phyloP scores from a whole-genome alignment of 2,329 filamentous ascomycete genomes.

The Paramyrothecium sp. region DNA sequence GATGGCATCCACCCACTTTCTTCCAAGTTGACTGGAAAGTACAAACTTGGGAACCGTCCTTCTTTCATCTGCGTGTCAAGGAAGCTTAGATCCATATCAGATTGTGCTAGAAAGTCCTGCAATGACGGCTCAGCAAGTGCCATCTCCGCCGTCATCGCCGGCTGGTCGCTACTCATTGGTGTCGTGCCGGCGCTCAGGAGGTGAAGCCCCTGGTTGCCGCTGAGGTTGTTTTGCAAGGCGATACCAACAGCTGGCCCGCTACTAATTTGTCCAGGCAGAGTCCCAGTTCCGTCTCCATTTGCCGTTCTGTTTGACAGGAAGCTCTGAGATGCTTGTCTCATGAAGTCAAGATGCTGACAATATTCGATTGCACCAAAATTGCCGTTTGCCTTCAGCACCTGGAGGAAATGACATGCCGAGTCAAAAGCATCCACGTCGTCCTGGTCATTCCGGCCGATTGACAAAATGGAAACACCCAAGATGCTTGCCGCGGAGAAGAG shows the following conservation, averaged over 20 bases:
- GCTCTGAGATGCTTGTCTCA: slow-evolving; percentile 21
- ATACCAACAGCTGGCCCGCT: background rate
- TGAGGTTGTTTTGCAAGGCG: background rate
- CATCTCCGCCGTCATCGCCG: slow-evolving; percentile 28
- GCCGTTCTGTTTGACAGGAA: background rate
- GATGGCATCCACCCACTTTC: background rate
- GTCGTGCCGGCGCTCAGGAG: slow-evolving; percentile 1
- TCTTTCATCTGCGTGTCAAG: slow-evolving; percentile 21
- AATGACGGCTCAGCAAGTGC: slow-evolving; percentile 31
- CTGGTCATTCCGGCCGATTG: slow-evolving; percentile 24
- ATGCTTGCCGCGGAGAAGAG: slow-evolving; percentile 44
- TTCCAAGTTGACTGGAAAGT: background rate
- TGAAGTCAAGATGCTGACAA: slow-evolving; percentile 36
- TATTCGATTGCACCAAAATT: slow-evolving; percentile 41
- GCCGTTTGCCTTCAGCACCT: slow-evolving; percentile 34
- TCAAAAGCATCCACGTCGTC: slow-evolving; percentile 39
- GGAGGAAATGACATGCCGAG: slow-evolving; percentile 33
- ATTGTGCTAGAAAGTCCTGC: slow-evolving; percentile 31
- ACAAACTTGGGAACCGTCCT: background rate
- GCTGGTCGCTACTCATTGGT: background rate
- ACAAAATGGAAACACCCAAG: slow-evolving; percentile 40
- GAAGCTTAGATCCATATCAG: slow-evolving; percentile 29
- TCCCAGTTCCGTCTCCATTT: background rate
- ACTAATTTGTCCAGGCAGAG: background rate
- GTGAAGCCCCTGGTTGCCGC: background rate